phyloP scores from a whole-genome alignment of 2,329 filamentous ascomycete species.

The Emericellopsis atlantica region DNA sequence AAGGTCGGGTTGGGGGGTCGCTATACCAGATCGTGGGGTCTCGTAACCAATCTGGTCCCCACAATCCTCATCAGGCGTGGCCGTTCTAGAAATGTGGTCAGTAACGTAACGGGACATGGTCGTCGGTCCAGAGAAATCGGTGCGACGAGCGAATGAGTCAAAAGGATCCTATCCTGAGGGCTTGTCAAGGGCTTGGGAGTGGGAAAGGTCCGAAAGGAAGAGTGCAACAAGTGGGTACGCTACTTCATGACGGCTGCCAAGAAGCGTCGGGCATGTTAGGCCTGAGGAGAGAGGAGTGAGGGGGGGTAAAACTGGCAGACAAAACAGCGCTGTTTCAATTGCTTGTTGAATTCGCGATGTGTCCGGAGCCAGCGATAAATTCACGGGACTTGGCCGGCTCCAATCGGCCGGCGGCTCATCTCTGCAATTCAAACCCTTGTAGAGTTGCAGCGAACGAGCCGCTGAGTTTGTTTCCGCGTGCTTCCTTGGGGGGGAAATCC shows the following conservation, averaged over 20 bases:
- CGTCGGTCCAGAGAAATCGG: slow-evolving; percentile 1
- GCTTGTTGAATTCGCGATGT: background rate
- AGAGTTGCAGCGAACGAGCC: too few relatives aligned
- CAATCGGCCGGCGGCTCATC: too few relatives aligned
- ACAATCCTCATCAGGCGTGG: slow-evolving; percentile 54
- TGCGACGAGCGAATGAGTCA: background rate
- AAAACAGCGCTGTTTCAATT: background rate
- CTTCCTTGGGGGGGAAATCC: too few relatives aligned
- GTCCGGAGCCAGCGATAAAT: slow-evolving; percentile 2
- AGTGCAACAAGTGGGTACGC: slow-evolving; percentile 18
- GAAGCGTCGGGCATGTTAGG: slow-evolving; percentile 12
- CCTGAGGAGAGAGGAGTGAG: slow-evolving; percentile 11
- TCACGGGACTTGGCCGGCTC: slow-evolving; percentile 1
- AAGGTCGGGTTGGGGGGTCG: slow-evolving; percentile 85
- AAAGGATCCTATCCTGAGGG: too few relatives aligned
- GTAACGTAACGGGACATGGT: slow-evolving; percentile 26
- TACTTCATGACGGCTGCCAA: slow-evolving; percentile 28
- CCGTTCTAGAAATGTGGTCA: slow-evolving; percentile 41
- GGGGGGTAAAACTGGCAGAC: slow-evolving; percentile 1
- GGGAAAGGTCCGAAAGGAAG: background rate
- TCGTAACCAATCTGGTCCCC: slow-evolving; percentile 71
- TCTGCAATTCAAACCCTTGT: too few relatives aligned
- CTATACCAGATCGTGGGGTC: slow-evolving; percentile 80
- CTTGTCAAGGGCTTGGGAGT: too few relatives aligned
- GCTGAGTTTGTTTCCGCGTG: too few relatives aligned